Conservation (phyloP, 495 filamentous ascomycete genomes). For the Sordaria brevicollis region DNA sequence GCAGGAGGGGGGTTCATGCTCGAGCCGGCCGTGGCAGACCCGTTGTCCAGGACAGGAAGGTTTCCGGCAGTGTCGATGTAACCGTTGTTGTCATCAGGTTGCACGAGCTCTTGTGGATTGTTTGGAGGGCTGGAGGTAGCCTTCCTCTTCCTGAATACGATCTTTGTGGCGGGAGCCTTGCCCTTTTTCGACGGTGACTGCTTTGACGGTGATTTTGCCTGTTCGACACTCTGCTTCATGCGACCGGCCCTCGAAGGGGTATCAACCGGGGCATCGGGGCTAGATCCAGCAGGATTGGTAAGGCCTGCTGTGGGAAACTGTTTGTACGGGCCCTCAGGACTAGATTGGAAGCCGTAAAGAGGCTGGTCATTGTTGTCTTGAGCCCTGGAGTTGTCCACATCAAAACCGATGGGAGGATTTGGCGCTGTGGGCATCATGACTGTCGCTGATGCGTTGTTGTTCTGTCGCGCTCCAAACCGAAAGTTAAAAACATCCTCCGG, state of each 20-base stretch:
- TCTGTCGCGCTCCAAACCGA: not conserved
- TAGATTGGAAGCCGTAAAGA: not conserved
- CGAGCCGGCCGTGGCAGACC: not conserved
- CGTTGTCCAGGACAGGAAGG: not conserved
- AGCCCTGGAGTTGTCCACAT: not conserved
- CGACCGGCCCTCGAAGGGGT: not conserved
- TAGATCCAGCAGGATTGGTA: not conserved
- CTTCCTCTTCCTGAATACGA: not conserved
- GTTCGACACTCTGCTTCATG: not conserved
- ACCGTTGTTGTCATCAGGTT: not conserved
- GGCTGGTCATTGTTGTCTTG: not conserved
- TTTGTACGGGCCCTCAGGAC: not conserved
- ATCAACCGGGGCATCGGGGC: not conserved
- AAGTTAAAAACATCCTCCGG: not conserved
- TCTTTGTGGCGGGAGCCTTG: no score
- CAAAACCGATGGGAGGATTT: not conserved
- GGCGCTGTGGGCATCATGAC: not conserved
- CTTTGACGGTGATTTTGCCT: not conserved
- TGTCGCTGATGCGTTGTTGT: not conserved
- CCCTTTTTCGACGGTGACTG: not conserved
- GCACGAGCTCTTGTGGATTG: no score
- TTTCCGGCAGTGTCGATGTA: not conserved
- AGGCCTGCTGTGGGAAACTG: not conserved
- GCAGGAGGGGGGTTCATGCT: not conserved
- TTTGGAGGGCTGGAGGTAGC: no score